These are phyloP conservation scores for Stephanocyclus meneghinianus DNA, from an alignment of 352 stramenopile species.

Conservation along the genomic window DNA sequence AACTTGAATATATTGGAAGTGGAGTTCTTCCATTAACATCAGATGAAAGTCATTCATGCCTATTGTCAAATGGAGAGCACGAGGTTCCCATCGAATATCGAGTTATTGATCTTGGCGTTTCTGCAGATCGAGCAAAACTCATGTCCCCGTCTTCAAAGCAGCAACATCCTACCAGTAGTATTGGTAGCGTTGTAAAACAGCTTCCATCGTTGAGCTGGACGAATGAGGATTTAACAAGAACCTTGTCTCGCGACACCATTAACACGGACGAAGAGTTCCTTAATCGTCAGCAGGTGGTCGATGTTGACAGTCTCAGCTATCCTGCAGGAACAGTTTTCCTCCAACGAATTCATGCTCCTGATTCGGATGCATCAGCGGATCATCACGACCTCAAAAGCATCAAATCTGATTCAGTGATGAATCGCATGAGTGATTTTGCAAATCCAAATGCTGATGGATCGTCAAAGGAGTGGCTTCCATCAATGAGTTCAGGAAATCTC, in stretches of 20 bases:
- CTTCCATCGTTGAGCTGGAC: conserved; percentile 22
- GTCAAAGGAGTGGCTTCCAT: not conserved
- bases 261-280: conserved; percentile 14
- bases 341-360: not conserved
- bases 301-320: conserved; percentile 4
- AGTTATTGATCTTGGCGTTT: conserved; percentile 30
- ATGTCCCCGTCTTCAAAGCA: not conserved
- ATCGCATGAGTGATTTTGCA: not conserved
- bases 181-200: conserved; percentile 24
- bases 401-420: conserved; percentile 15
- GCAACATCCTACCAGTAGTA: conserved; percentile 23
- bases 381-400: not conserved
- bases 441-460: not conserved
- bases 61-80: conserved; percentile 77
- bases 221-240: conserved; percentile 16
- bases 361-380: conserved; percentile 21
- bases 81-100: conserved; percentile 71
- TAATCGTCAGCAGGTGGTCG: not conserved
- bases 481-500: conserved; percentile 13
- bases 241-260: conserved; percentile 24
- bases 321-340: conserved; percentile 8
- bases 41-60: conserved; percentile 42
- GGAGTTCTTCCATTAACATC: conserved; percentile 71
- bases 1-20: conserved; percentile 66
- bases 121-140: conserved; percentile 8